Evolutionary conservation across 2,329 filamentous ascomycete genomes (phyloP).

Genomic region (Cercospora citrullina): DNA sequence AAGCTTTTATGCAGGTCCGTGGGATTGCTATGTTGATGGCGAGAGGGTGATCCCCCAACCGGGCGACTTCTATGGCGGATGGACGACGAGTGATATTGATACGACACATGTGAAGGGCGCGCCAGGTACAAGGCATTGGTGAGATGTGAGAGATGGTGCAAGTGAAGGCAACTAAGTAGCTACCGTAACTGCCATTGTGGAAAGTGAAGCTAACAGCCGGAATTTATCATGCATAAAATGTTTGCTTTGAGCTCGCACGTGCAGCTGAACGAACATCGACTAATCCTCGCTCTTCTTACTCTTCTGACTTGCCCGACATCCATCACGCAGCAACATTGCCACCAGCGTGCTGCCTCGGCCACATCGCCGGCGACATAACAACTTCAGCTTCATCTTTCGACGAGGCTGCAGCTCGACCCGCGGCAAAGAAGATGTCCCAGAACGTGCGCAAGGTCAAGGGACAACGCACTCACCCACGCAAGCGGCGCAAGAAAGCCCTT

Average conservation of each 20-base stretch:
- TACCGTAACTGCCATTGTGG: neutral
- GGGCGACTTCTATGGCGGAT: conserved; percentile 65
- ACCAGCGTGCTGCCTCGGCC: neutral
- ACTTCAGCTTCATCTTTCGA: neutral
- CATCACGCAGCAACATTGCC: neutral
- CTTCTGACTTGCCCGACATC: no score
- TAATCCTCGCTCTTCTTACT: no score
- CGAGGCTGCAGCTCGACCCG: neutral
- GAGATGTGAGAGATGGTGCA: neutral
- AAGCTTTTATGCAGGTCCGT: conserved; percentile 62
- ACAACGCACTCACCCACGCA: neutral
- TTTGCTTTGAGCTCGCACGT: neutral
- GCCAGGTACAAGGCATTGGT: conserved; percentile 41
- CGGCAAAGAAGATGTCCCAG: no score
- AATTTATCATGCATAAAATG: neutral
- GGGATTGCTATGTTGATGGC: conserved; percentile 63
- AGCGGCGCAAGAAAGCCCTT: neutral
- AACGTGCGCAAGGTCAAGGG: neutral
- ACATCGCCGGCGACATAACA: neutral
- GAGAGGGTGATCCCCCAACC: conserved; percentile 61
- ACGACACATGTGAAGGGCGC: conserved; percentile 52
- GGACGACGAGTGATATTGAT: conserved; percentile 62
- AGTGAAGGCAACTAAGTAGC: neutral
- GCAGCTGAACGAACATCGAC: no score
- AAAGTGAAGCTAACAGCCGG: neutral